Base-by-base conservation (phyloP, 1,139 yeast genomes). In the Kazachstania sp. region DNA sequence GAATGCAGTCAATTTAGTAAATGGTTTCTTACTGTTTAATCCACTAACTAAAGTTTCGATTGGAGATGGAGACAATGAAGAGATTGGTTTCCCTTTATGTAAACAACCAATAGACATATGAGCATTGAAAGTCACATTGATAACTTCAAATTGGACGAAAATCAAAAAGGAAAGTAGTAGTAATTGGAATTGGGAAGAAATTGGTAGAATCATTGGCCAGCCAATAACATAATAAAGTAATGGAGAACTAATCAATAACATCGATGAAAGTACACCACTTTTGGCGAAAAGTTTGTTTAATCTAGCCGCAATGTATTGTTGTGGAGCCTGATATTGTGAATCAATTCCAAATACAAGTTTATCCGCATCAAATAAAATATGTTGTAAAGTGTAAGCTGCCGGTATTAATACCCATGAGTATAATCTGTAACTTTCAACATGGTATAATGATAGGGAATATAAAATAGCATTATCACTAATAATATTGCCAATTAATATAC, bases 101-200 rank as follows among this genome's bases (percentile, higher is more conserved):
- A 84, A 65, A 54, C 97, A 92, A 0, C 97, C 96, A 51, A 86
- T 75, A 8, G 88, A 75, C 60, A 90, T 75, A 64, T 86, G 90
- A 3, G 87, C 82, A 53, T 78, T 72, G 60, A 80, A 88, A 2
- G 80, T 70, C 49, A 77, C 74, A 63, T 85, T 83, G 32, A 78
- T 66, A 9, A 78, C 51, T 55, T 83, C 88, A 85, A 19, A 53
- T 41, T 72, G 58, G 37, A 51, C n/a, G 41, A 59, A 51, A 15
- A 53, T 49, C 26, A 50, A 39, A 45, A 56, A 54, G 1, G 58
- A 38, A 9, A 59, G 23, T 11, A 52, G 3, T 6, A 46, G 26
- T 42, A 54, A 40, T 37, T 56, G 54, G 7, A 57, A 15, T 28
- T 48, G 49, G 5, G 47, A 28, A 5, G 31, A 23, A 20, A 58